These are phyloP conservation scores for Cytidiella melzeri DNA, from an alignment of 768 basidiomycete genomes.

Conservation along the genomic window DNA sequence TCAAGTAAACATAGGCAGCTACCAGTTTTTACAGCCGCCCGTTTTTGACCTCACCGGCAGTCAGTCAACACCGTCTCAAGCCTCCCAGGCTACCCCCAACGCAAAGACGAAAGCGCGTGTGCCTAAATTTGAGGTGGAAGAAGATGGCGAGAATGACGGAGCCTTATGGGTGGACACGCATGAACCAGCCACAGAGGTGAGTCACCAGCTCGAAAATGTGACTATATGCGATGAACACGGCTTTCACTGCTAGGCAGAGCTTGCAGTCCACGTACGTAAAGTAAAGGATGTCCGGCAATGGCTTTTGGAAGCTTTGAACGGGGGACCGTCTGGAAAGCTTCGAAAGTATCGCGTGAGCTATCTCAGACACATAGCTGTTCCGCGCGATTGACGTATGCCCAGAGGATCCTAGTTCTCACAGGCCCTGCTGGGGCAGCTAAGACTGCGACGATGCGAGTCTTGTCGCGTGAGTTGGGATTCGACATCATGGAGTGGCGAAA, in stretches of 20 bases:
- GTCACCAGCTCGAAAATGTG: neutral
- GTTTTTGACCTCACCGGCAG: conserved; percentile 15
- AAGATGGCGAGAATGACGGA: neutral
- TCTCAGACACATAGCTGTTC: too few relatives aligned
- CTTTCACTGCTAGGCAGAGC: conserved; percentile 47
- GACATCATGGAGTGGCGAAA: conserved; percentile 87
- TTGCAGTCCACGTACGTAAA: conserved; percentile 77
- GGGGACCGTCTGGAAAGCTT: conserved; percentile 55
- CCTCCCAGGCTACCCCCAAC: too few relatives aligned
- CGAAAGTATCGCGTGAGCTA: conserved; percentile 72
- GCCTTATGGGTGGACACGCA: conserved; percentile 29
- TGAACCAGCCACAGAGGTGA: conserved; percentile 25
- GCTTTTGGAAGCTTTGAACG: conserved; percentile 67
- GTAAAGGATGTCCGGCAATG: conserved; percentile 73
- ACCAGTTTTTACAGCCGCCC: conserved; percentile 17
- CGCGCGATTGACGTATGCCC: neutral
- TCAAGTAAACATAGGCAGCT: conserved; percentile 6
- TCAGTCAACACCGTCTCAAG: too few relatives aligned
- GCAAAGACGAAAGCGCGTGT: too few relatives aligned
- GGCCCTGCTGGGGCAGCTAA: conserved; percentile 91
- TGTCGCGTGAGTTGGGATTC: conserved; percentile 68
- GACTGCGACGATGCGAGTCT: conserved; percentile 74
- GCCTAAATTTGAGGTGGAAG: too few relatives aligned
- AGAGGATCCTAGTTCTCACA: conserved; percentile 82
- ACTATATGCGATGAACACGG: too few relatives aligned